phyloP scores from a whole-genome alignment of 176 grass and related monocot species.

The Guadua angustifolia region DNA sequence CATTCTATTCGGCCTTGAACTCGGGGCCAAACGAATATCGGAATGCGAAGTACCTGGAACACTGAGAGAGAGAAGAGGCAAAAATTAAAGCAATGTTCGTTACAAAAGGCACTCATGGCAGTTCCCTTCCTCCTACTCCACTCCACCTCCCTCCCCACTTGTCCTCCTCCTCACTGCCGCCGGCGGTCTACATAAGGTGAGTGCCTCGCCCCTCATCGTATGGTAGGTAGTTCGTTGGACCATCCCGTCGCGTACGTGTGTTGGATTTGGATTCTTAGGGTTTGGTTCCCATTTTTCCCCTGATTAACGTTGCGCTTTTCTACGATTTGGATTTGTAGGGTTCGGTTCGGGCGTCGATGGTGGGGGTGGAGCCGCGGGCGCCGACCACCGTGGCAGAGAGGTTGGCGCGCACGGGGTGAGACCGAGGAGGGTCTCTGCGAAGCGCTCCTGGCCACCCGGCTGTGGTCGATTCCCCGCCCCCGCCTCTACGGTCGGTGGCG shows the following conservation, averaged over 20 bases:
- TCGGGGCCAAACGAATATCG: no score
- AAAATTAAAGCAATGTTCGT: no score
- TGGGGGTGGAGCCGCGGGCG: conserved; percentile 37
- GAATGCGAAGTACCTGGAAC: no score
- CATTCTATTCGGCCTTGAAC: no score
- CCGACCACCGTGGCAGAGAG: not conserved
- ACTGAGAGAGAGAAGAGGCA: no score
- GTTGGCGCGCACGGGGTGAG: not conserved
- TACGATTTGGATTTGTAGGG: conserved; percentile 44
- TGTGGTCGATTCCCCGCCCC: conserved; percentile 50
- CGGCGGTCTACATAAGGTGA: not conserved
- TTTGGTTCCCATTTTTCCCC: not conserved
- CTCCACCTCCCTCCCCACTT: not conserved
- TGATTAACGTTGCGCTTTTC: not conserved
- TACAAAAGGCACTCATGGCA: no score
- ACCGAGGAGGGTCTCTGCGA: conserved; percentile 39
- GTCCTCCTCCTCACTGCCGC: no score
- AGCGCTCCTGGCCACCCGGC: conserved; percentile 50
- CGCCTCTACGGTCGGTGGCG: not conserved
- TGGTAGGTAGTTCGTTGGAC: not conserved
- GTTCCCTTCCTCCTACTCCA: not conserved
- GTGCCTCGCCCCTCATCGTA: not conserved
- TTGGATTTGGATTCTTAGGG: conserved; percentile 26
- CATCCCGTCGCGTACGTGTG: not conserved
- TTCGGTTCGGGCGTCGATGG: conserved; percentile 21